Base-by-base conservation (phyloP, 1,284 basidiomycete species). In the Apiotrichum montevideense region DNA sequence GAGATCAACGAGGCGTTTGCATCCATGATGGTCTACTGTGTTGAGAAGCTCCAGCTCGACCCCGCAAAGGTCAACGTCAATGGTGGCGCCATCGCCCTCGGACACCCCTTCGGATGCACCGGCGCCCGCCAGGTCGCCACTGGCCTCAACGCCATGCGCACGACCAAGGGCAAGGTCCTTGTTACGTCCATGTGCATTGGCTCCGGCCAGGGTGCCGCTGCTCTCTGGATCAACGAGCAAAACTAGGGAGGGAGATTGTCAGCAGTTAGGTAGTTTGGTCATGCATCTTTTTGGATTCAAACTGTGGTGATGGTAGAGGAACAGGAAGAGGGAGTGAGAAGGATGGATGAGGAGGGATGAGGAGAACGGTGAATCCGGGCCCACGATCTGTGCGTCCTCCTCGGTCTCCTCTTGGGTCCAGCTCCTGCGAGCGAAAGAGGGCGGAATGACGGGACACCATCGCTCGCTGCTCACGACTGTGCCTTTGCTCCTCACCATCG, bases 1-100 rank as follows among this genome's bases (percentile, higher is more conserved):
- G 91, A 94, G 64, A 75, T 78, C 64, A 94, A 94, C 71, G 90
- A 93, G 55, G 88, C 89, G 0, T 90, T 90, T 65, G 87, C 89
- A 13, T 88, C 87, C 0, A 87, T 89, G 78, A 87, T 83, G 58
- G 83, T 90, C 3, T 89, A 92, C 72, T 84, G 83, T 53, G 77
- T 89, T 32, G 83, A 85, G 58, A 77, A 83, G 65, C 80, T 94
- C n/a, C 80, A 80, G 15, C 78, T 93, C 58, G 82, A 85, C 11
- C 81, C 80, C 57, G 82, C 84, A 66, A 90, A 87, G 79, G 85
- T 90, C 37, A 91, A 92, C 66, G 86, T 89, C 10, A 88, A 90
- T 61, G 90, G 90, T 35, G 89, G 91, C 88, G 91, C 88, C 0
- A 90, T 90, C 41, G 63, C 63, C 11, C 49, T 64, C 44, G 63